Conservation (phyloP, 2,329 filamentous ascomycete genomes). For the Macrophomina phaseolina region DNA sequence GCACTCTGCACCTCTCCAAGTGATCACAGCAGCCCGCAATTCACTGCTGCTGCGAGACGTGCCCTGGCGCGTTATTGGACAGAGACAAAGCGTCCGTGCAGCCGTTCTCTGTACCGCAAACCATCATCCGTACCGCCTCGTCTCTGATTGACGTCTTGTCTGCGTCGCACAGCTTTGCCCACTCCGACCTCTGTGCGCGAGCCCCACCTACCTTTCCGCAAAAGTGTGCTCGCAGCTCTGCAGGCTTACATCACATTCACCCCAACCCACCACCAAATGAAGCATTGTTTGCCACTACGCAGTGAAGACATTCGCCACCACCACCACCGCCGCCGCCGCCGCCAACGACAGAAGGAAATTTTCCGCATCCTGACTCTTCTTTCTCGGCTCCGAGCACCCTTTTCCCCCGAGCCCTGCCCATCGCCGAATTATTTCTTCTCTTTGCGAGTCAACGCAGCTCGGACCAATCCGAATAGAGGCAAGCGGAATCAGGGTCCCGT, state of each 20-base stretch:
- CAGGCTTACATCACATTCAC: neutral
- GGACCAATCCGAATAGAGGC: neutral
- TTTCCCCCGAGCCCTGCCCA: neutral
- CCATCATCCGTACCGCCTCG: slow-evolving; percentile 17
- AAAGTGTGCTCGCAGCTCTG: neutral
- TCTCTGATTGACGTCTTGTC: neutral
- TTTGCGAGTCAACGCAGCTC: neutral
- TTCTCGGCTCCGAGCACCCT: neutral
- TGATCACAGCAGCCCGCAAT: neutral
- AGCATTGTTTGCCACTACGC: neutral
- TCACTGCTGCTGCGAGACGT: neutral
- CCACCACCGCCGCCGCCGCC: neutral
- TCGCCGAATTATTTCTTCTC: too few species aligned
- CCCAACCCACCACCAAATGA: neutral
- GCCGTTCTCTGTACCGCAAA: neutral
- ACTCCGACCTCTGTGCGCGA: too few species aligned
- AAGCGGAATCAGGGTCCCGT: slow-evolving; percentile 18
- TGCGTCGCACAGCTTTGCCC: neutral
- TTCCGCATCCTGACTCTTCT: neutral
- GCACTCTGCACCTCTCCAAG: neutral
- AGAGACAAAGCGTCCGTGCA: neutral
- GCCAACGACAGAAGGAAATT: neutral
- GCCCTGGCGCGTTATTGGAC: too few species aligned
- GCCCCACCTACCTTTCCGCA: slow-evolving; percentile 1
- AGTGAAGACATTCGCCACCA: slow-evolving; percentile 1